phyloP scores from a whole-genome alignment of 768 basidiomycete genomes.

The Suillus tomentosus region DNA sequence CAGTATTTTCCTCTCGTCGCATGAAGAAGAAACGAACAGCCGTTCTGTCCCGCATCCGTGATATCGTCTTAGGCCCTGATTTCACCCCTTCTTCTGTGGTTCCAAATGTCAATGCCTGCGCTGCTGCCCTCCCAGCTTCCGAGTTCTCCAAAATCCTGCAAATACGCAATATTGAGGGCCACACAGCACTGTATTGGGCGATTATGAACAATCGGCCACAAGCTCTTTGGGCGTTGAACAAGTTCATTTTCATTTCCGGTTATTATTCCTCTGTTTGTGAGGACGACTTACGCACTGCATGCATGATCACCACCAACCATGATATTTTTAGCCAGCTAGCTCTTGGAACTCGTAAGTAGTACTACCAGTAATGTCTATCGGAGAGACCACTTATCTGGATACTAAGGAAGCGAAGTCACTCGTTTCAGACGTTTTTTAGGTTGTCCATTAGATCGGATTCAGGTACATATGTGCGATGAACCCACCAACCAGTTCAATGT shows the following conservation, averaged over 20 bases:
- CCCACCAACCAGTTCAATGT: too few relatives aligned
- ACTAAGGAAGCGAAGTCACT: too few relatives aligned
- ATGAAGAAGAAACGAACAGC: not conserved
- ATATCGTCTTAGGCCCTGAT: not conserved
- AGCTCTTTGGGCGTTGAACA: not conserved
- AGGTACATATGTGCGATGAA: too few relatives aligned
- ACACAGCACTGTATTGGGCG: conserved; percentile 2
- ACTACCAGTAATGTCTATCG: too few relatives aligned
- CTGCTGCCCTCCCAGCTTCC: not conserved
- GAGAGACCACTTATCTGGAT: too few relatives aligned
- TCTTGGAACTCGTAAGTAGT: not conserved
- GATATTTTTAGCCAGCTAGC: not conserved
- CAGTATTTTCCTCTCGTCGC: not conserved
- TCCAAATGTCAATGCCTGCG: not conserved
- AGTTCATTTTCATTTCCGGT: not conserved
- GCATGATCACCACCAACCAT: not conserved
- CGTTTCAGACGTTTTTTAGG: too few relatives aligned
- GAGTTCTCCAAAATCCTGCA: not conserved
- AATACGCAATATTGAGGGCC: not conserved
- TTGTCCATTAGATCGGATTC: too few relatives aligned
- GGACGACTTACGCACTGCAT: not conserved
- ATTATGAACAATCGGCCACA: not conserved
- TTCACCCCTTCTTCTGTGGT: not conserved
- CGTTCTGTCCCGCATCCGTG: not conserved
- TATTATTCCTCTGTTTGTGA: not conserved